phyloP scores from a whole-genome alignment of 345 rosid genomes.

The Aquilaria yunnanensis region DNA sequence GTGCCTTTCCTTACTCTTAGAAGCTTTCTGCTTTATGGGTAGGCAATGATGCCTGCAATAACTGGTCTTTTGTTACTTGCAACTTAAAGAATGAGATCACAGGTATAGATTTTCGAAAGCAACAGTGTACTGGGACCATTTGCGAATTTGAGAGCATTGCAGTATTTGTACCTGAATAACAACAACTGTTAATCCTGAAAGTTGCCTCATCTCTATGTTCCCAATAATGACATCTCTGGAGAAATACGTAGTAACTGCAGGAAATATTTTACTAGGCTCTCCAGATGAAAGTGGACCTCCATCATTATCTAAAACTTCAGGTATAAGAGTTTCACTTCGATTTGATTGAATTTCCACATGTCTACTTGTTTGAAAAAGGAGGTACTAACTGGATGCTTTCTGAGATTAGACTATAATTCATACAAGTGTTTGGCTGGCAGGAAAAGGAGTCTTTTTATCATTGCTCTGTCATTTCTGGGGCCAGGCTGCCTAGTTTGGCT shows the following conservation, averaged over 20 bases:
- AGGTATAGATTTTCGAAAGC: not conserved
- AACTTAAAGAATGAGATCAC: not conserved
- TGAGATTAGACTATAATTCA: not conserved
- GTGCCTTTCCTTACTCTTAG: not conserved
- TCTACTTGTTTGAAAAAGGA: not conserved
- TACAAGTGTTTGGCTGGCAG: not conserved
- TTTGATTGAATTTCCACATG: too few relatives aligned
- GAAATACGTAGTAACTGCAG: not conserved
- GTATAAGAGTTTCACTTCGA: too few relatives aligned
- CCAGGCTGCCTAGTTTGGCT: too few relatives aligned
- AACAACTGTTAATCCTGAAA: not conserved
- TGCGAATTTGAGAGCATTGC: not conserved
- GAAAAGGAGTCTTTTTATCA: too few relatives aligned
- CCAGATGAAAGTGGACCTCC: slow-evolving; percentile 8
- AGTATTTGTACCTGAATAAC: not conserved
- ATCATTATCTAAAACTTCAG: not conserved
- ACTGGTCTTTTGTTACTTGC: not conserved
- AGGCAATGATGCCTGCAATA: not conserved
- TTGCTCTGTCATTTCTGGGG: too few relatives aligned
- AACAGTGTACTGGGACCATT: not conserved
- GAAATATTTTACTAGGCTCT: not conserved
- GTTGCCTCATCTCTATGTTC: not conserved
- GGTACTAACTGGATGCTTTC: slow-evolving; percentile 15
- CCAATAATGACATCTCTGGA: not conserved
- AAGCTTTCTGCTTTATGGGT: not conserved